Percentiles rank a stretch among this genome's conserved stretches.
These are phyloP conservation scores for Bidens hawaiensis DNA, from an alignment of 140 eudicot species.

Conservation along the genomic window DNA sequence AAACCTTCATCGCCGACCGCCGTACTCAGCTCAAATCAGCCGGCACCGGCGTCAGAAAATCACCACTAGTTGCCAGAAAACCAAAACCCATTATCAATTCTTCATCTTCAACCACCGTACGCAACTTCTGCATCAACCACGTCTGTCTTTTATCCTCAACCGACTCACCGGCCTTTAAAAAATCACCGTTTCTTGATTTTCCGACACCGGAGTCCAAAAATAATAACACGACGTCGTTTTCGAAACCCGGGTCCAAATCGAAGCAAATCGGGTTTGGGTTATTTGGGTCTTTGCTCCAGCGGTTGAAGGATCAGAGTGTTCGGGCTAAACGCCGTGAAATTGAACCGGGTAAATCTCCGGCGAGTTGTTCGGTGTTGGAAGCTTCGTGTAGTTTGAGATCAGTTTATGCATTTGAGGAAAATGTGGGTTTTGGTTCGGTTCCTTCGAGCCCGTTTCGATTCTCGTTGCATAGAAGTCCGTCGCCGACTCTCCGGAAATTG, in stretches of 20 bases:
- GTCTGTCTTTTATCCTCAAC: slow-evolving; percentile 55
- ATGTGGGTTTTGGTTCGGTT: slow-evolving; percentile 38
- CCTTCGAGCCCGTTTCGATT: slow-evolving; percentile 77
- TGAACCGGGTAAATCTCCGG: slow-evolving; percentile 40
- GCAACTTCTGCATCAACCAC: slow-evolving; percentile 44
- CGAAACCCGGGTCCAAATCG: not conserved
- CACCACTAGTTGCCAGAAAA: slow-evolving; percentile 31
- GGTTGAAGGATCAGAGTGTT: slow-evolving; percentile 40
- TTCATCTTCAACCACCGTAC: slow-evolving; percentile 17
- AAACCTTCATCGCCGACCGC: slow-evolving; percentile 46
- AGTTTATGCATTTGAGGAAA: slow-evolving; percentile 33
- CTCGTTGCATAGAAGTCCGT: slow-evolving; percentile 49
- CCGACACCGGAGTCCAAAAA: slow-evolving; percentile 54
- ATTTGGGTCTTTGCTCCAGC: slow-evolving; percentile 61
- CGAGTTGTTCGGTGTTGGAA: slow-evolving; percentile 54
- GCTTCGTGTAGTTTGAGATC: slow-evolving; percentile 55
- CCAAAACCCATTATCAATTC: slow-evolving; percentile 27
- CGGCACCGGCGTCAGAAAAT: slow-evolving; percentile 7
- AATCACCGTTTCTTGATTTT: slow-evolving; percentile 49
- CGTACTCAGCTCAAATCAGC: slow-evolving; percentile 39
- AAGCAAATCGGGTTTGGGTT: slow-evolving; percentile 42
- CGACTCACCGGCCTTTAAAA: slow-evolving; percentile 53
- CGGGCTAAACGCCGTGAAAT: slow-evolving; percentile 34
- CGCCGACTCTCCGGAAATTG: slow-evolving; percentile 37
- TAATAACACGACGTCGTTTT: slow-evolving; percentile 19